These are phyloP conservation scores for Tricholomella constricta DNA, from an alignment of 768 basidiomycete genomes.

Conservation along the genomic window DNA sequence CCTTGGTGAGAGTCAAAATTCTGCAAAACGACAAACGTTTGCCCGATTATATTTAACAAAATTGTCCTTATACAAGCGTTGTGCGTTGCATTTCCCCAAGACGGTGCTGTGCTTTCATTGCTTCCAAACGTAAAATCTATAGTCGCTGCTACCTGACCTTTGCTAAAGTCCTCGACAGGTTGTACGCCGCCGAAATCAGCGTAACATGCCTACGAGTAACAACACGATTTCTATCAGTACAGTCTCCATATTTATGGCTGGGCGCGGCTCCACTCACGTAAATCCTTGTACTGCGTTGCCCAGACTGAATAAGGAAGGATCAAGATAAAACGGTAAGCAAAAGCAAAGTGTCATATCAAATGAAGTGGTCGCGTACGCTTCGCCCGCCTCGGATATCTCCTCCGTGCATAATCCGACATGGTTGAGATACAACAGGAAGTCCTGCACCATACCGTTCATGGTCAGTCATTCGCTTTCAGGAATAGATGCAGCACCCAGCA, in stretches of 20 bases:
- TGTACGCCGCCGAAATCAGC: constrained; percentile 82
- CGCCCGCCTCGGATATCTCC: constrained; percentile 83
- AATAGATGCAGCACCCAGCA: neutral
- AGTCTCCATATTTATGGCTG: neutral
- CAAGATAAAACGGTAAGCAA: too few species aligned
- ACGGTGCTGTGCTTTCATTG: neutral
- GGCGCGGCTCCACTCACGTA: constrained; percentile 54
- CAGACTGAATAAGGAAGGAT: too few species aligned
- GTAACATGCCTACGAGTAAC: constrained; percentile 65
- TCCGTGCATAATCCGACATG: constrained; percentile 87
- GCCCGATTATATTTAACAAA: too few species aligned
- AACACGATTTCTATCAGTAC: neutral
- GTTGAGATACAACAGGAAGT: constrained; percentile 81
- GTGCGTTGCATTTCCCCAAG: too few species aligned
- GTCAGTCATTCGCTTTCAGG: neutral
- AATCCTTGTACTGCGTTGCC: constrained; percentile 91
- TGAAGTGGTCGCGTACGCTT: constrained; percentile 56
- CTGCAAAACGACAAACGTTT: too few species aligned
- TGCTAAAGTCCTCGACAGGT: constrained; percentile 67
- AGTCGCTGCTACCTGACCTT: constrained; percentile 11
- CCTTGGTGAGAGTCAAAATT: too few species aligned
- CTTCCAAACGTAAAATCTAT: neutral
- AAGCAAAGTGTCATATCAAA: too few species aligned
- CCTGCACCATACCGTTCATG: constrained; percentile 36
- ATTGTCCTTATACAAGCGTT: too few species aligned